These are phyloP conservation scores for Chytriomyces sp. DNA, from an alignment of 192 early-diverging fungal species.

Conservation along the genomic window DNA sequence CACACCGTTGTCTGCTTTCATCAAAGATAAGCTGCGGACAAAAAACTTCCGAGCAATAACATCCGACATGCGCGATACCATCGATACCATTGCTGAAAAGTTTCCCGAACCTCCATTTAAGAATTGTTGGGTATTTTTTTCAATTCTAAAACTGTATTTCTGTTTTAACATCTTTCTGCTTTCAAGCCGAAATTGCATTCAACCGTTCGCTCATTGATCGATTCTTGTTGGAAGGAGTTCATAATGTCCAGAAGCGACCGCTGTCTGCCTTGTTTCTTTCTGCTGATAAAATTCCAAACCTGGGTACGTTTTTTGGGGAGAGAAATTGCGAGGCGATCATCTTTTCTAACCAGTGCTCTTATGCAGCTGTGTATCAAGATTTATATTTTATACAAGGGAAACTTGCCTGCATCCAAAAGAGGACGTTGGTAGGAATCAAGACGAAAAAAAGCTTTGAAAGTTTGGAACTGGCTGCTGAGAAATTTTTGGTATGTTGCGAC, in stretches of 20 bases:
- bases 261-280: background rate
- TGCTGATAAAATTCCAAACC: background rate
- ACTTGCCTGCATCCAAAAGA: constrained; percentile 14
- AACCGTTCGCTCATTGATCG: constrained; percentile 9
- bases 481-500: constrained; percentile 52
- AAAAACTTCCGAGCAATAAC: constrained; percentile 9
- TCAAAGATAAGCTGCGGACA: constrained; percentile 9
- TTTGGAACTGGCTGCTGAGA: constrained; percentile 60
- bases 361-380: constrained; percentile 15
- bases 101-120: constrained; percentile 28
- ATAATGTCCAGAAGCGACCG: background rate
- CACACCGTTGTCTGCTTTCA: background rate
- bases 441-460: constrained; percentile 59
- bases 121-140: constrained; percentile 19
- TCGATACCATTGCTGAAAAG: constrained; percentile 19
- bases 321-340: background rate
- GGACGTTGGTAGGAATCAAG: background rate
- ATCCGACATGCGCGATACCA: constrained; percentile 21
- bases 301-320: background rate
- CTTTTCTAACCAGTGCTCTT: background rate
- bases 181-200: constrained; percentile 12
- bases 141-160: background rate
- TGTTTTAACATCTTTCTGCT: background rate
- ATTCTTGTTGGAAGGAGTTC: constrained; percentile 9
- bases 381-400: constrained; percentile 31